Conservation (phyloP, 164 flowering plant genomes). For the Chimonanthus salicifolius region DNA sequence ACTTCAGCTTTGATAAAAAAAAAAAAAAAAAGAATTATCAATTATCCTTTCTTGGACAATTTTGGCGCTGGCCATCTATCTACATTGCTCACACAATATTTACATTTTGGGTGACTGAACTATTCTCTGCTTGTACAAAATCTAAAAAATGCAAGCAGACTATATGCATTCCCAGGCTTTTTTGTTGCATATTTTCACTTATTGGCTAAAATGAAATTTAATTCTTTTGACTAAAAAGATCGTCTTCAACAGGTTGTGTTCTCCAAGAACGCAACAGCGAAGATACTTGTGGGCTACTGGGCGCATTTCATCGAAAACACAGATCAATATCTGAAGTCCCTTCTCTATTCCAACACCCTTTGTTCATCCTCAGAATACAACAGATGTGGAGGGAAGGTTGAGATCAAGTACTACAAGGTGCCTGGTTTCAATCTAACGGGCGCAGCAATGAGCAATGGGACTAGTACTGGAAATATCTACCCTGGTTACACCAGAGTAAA, state of each 20-base stretch:
- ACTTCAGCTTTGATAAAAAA: no score
- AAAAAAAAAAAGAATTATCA: no score
- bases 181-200: neutral
- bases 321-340: slow-evolving; percentile 70
- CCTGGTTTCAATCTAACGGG: slow-evolving; percentile 88
- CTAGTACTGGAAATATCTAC: slow-evolving; percentile 60
- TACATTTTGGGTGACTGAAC: neutral
- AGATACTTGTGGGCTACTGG: slow-evolving; percentile 81
- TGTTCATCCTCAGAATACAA: slow-evolving; percentile 75
- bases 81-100: no score
- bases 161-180: neutral
- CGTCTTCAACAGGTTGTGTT: slow-evolving; percentile 55
- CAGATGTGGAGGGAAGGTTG: slow-evolving; percentile 64
- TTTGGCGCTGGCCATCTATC: no score
- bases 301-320: slow-evolving; percentile 71
- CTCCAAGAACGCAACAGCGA: slow-evolving; percentile 84
- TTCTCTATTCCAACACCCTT: slow-evolving; percentile 69
- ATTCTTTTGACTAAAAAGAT: neutral
- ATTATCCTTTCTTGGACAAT: no score
- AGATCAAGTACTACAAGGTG: slow-evolving; percentile 77
- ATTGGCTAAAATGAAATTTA: neutral
- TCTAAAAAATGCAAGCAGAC: neutral
- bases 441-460: slow-evolving; percentile 47
- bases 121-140: neutral
- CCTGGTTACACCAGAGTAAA: slow-evolving; percentile 80